Evolutionary conservation across 2,329 filamentous ascomycete species (phyloP).

Genomic region (Colletotrichum echinochloae): DNA sequence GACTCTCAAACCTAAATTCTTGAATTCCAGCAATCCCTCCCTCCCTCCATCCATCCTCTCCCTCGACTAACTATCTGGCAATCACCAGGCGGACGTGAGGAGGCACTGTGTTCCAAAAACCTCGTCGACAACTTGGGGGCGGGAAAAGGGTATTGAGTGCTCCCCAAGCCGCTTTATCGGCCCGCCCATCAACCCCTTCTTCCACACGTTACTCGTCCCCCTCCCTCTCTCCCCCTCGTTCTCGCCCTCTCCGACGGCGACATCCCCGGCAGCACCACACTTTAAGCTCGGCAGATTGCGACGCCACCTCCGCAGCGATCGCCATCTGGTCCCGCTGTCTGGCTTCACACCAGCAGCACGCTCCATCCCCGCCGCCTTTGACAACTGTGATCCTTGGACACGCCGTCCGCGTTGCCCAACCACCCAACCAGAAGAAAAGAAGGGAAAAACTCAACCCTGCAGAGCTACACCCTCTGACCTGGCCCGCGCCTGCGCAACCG

Average conservation of each 20-base stretch:
- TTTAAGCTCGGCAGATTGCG: constrained; percentile 36
- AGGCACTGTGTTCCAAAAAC: not conserved
- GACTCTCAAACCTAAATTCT: constrained; percentile 20
- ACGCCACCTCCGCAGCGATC: constrained; percentile 26
- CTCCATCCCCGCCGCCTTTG: constrained; percentile 6
- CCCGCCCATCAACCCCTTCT: not conserved
- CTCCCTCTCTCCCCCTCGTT: not conserved
- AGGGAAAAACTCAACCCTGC: not conserved
- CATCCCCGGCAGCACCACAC: constrained; percentile 30
- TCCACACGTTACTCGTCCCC: constrained; percentile 8
- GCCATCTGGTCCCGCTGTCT: constrained; percentile 3
- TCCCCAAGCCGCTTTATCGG: not conserved
- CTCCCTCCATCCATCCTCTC: not conserved
- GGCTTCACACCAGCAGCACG: not conserved
- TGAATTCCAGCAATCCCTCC: constrained; percentile 9
- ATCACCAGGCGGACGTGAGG: not conserved
- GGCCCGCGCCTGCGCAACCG: not conserved
- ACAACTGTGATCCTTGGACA: constrained; percentile 2
- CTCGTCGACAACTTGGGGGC: not conserved
- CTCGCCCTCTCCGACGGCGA: constrained; percentile 9
- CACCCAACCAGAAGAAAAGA: not conserved
- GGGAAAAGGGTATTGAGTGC: not conserved
- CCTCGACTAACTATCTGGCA: not conserved
- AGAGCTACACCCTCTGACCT: not conserved
- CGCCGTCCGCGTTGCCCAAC: not conserved